These are phyloP conservation scores for Rutstroemia sp. DNA, from an alignment of 2,329 filamentous ascomycete genomes.

Conservation along the genomic window DNA sequence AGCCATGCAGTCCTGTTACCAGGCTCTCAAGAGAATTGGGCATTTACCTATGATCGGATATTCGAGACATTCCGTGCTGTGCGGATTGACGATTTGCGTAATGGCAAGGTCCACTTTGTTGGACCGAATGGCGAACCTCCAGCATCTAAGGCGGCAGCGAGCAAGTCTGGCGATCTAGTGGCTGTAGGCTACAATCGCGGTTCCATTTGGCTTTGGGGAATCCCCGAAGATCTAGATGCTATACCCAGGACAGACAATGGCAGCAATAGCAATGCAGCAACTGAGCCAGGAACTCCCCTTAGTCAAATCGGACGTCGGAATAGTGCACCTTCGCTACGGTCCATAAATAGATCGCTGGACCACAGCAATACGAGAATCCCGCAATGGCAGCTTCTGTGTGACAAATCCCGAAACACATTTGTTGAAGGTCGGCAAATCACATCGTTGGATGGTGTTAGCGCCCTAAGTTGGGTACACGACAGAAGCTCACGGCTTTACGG, in stretches of 20 bases:
- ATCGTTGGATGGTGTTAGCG: conserved; percentile 58
- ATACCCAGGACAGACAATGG: conserved; percentile 37
- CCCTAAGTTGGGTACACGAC: conserved; percentile 63
- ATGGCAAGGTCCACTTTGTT: conserved; percentile 73
- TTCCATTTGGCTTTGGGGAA: conserved; percentile 71
- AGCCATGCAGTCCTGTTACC: conserved; percentile 65
- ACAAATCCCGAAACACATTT: conserved; percentile 61
- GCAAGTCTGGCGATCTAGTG: conserved; percentile 62
- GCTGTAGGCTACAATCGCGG: conserved; percentile 62
- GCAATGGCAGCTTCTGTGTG: conserved; percentile 62
- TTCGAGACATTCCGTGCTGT: conserved; percentile 75
- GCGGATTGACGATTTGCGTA: conserved; percentile 64
- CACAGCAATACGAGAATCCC: conserved; percentile 37
- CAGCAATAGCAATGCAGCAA: conserved; percentile 26
- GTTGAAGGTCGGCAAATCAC: conserved; percentile 59
- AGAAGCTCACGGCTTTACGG: conserved; percentile 40
- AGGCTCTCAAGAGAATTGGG: conserved; percentile 46
- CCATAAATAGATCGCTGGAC: conserved; percentile 15
- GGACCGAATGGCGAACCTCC: conserved; percentile 57
- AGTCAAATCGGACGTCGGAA: conserved; percentile 22
- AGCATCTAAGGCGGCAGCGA: conserved; percentile 61
- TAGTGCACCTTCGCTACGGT: conserved; percentile 25
- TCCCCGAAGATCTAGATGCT: conserved; percentile 65
- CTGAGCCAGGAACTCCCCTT: conserved; percentile 23
- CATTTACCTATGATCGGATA: conserved; percentile 69